Conservation (phyloP, 2,329 filamentous ascomycete species). For the Pestalotiopsis sp. region DNA sequence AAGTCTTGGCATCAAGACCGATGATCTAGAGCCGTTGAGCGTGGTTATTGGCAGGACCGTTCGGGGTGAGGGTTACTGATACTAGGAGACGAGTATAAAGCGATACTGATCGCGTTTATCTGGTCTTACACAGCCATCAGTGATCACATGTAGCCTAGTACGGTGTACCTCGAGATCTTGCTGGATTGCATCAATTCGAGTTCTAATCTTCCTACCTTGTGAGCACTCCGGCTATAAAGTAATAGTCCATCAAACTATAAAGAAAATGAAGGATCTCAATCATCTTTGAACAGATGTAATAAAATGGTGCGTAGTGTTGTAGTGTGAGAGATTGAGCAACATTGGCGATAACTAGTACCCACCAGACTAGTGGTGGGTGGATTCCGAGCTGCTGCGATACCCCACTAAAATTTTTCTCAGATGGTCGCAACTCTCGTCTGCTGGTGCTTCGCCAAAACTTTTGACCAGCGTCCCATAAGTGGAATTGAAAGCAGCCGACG, state of each 20-base stretch:
- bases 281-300: no score
- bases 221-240: no score
- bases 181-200: no score
- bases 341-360: neutral
- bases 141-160: no score
- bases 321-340: neutral
- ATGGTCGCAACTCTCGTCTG: neutral
- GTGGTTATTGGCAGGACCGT: conserved; percentile 41
- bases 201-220: no score
- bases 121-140: no score
- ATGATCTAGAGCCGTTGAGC: conserved; percentile 54
- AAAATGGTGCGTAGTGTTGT: neutral
- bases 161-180: no score
- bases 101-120: no score
- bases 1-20: conserved; percentile 49
- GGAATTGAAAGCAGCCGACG: neutral
- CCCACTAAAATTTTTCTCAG: conserved; percentile 11
- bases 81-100: neutral
- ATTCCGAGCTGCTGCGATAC: neutral
- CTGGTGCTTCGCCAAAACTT: neutral
- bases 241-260: no score
- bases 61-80: conserved; percentile 15
- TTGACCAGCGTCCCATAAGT: neutral
- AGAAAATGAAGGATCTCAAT: no score
- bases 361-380: neutral